Conservation (phyloP, 2,329 filamentous ascomycete species). For the Bretziella fagacearum region DNA sequence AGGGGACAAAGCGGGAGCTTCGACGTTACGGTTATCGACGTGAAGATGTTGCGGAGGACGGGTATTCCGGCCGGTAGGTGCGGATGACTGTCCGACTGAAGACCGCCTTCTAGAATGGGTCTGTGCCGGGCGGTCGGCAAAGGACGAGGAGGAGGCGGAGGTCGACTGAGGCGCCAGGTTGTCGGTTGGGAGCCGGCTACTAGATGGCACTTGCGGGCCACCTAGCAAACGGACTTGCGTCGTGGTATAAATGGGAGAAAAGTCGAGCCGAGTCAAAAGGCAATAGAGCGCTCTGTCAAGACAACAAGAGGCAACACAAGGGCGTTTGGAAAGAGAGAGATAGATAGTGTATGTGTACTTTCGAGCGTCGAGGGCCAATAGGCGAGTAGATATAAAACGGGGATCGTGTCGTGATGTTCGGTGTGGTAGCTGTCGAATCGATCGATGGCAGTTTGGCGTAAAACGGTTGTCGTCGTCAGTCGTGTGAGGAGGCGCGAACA, state of each 20-base stretch:
- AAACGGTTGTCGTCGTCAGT: not conserved
- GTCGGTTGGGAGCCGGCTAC: constrained; percentile 14
- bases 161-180: constrained; percentile 17
- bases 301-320: constrained; percentile 1
- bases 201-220: constrained; percentile 13
- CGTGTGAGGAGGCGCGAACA: not conserved
- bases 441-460: not conserved
- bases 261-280: not conserved
- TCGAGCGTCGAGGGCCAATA: not conserved
- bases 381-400: not conserved
- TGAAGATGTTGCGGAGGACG: constrained; percentile 11
- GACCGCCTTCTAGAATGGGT: constrained; percentile 36
- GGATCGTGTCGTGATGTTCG: constrained; percentile 1
- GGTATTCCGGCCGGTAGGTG: constrained; percentile 18
- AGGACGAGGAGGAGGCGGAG: constrained; percentile 35
- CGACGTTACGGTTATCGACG: constrained; percentile 10
- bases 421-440: not conserved
- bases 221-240: constrained; percentile 14
- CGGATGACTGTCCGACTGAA: constrained; percentile 25
- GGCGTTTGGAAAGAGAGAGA: not conserved
- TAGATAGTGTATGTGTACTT: not conserved
- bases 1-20: constrained; percentile 9
- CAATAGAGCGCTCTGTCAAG: not conserved
- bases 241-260: constrained; percentile 10
- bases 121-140: constrained; percentile 30